Evolutionary conservation across 106 monocot genomes (phyloP).

Genomic region (Gastrodia elata): DNA sequence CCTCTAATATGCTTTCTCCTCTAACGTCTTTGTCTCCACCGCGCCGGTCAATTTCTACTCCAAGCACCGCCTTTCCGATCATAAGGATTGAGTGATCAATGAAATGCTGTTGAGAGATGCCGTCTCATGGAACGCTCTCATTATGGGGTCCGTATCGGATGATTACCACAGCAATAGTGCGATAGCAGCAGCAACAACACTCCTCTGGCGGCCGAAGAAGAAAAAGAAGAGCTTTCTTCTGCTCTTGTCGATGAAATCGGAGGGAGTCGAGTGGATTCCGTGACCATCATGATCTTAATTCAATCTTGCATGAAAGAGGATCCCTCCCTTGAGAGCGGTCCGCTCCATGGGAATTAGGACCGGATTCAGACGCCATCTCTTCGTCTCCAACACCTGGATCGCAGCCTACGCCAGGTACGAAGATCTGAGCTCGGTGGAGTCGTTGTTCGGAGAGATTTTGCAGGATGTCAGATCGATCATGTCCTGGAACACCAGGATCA

Average conservation of each 20-base stretch:
- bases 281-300: conserved; percentile 19
- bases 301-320: conserved; percentile 12
- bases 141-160: too few species aligned
- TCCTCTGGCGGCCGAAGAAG: too few species aligned
- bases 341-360: conserved; percentile 20
- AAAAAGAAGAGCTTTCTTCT: conserved; percentile 11
- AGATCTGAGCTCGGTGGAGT: conserved; percentile 20
- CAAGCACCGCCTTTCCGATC: conserved; percentile 4
- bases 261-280: conserved; percentile 11
- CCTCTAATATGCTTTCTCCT: conserved; percentile 24
- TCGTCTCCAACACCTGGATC: conserved; percentile 26
- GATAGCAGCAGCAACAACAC: too few species aligned
- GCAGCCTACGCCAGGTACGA: conserved; percentile 31
- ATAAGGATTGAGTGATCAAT: conserved; percentile 12
- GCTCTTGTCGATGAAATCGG: conserved; percentile 22
- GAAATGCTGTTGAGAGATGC: conserved; percentile 27
- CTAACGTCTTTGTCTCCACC: conserved; percentile 26
- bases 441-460: conserved; percentile 20
- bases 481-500: conserved; percentile 37
- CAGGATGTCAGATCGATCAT: conserved; percentile 10
- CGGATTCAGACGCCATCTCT: conserved; percentile 16
- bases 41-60: conserved; percentile 19
- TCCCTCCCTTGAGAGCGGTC: conserved; percentile 4
- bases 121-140: conserved; percentile 23
- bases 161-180: too few species aligned